phyloP scores from a whole-genome alignment of 2,329 filamentous ascomycete genomes.

The Colletotrichum tofieldiae region DNA sequence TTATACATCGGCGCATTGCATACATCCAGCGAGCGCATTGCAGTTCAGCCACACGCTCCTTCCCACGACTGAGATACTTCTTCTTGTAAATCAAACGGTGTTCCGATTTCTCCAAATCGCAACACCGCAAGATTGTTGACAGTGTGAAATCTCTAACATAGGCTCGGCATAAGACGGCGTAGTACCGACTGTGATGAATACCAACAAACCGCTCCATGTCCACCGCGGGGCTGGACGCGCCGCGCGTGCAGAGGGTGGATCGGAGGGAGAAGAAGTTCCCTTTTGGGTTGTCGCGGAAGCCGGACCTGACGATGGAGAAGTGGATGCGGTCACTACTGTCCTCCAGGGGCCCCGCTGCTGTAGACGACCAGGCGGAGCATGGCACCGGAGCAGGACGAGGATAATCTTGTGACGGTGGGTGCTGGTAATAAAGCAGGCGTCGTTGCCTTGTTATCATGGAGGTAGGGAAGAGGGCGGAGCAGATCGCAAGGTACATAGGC shows the following conservation, averaged over 20 bases:
- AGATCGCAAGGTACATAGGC: not conserved
- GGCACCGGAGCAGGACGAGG: slow-evolving; percentile 72
- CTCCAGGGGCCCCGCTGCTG: slow-evolving; percentile 57
- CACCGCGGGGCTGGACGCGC: too few relatives aligned
- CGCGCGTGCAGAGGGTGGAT: too few relatives aligned
- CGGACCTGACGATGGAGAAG: slow-evolving; percentile 77
- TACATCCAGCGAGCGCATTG: slow-evolving; percentile 65
- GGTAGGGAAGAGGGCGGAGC: not conserved
- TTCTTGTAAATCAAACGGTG: too few relatives aligned
- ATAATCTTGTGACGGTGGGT: slow-evolving; percentile 76
- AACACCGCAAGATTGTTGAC: slow-evolving; percentile 69
- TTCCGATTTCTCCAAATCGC: slow-evolving; percentile 43
- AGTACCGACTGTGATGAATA: too few relatives aligned
- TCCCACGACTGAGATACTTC: slow-evolving; percentile 67
- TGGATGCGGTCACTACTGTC: slow-evolving; percentile 61
- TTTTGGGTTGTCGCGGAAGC: slow-evolving; percentile 78
- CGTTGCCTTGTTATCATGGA: slow-evolving; percentile 44
- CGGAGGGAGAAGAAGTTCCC: slow-evolving; percentile 47
- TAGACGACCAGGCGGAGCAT: slow-evolving; percentile 68
- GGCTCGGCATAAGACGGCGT: too few relatives aligned
- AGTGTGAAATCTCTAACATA: too few relatives aligned
- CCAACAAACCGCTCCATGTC: too few relatives aligned
- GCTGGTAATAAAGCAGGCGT: slow-evolving; percentile 74
- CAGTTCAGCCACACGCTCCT: slow-evolving; percentile 68
- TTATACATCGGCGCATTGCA: slow-evolving; percentile 62